Evolutionary conservation across 305 asterid genomes (phyloP), one percentile per base, ranked within the genome.

Genomic region (Plantago coronopus): DNA sequence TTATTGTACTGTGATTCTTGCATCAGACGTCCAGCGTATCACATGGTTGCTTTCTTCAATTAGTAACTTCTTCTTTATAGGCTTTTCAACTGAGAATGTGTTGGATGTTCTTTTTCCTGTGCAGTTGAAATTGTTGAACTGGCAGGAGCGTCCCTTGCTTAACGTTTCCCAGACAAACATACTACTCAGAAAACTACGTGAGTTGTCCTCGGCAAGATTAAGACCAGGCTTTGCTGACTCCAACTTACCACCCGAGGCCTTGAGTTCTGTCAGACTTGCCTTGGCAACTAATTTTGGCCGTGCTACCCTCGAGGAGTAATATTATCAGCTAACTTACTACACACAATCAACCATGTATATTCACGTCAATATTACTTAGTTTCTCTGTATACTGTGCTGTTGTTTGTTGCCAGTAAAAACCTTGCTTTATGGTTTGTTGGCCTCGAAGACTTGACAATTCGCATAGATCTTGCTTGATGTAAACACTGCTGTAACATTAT

Each of bases 241-340:
- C 45, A 87, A 73, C 62, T 74, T 89, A 79, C 90, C 96, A 18
- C 74, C 89, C 1, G 96, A 85, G 74, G 94, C 97, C 72, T 70
- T 93, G 75, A 74, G 66, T 64, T 79, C 95, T 1, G 88, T 89
- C 63, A 77, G 99, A 60, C 80, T 93, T 40, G 97, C 95, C 61
- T 89, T 89, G 31, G 99, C 91, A 44, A 76, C 88, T 67, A 93
- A 87, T 50, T 78, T 87, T 22, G 99, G 99, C 3, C 94, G 97
- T 18, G 94, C 96, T 25, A 74, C 85, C 65, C 99, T 93, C 1
- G 82, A 86, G 15, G 97, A 93, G 64, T 93, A 65, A 81, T 65
- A 57, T 48, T 37, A 25, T 21, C 29, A 14, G 12, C 51, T 62
- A 37, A n/a, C 12, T 42, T 54, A 42, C 40, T n/a, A 13, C 15